Base-by-base conservation (phyloP, 306 rosid species). In the Abrus pulchellus region DNA sequence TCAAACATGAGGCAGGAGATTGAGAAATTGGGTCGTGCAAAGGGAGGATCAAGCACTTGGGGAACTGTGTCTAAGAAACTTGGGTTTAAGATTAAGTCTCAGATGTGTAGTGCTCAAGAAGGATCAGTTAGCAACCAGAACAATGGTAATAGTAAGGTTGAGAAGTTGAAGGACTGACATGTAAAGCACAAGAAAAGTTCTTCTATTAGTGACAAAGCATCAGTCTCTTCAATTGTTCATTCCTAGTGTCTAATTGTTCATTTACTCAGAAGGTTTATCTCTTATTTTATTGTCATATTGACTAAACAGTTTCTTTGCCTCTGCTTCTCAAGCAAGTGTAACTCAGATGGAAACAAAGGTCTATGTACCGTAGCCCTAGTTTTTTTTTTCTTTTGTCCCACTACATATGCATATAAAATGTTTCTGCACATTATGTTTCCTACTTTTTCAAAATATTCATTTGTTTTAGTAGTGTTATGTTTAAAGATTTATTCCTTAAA, bases 41-140 rank as follows among this genome's bases (percentile, higher is more conserved):
- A 91, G 85, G 94, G 92, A 6, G 94, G 92, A 6, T 83, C 93
- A 0, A 88, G 92, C 33, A 10, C 96, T 0, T 95, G 99, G 99
- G 99, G 97, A 68, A 87, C 69, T 0, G 91, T 95, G 48, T 91
- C 99, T 0, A 94, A 91, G 94, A 95, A 95, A 76, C 85, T 95
- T 0, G 99, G 99, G 70, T 90, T 95, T 60, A 93, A 84, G 88
- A 45, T 93, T 0, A 95, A 95, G 88, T 95, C 99, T 88, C 98
- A 95, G 85, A 93, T 95, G 98, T 95, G 99, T 87, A 95, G 99
- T 81, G 99, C 99, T 49, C 97, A 93, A 83, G 96, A 92, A 86
- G 98, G 94, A 49, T 95, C 98, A 0, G 97, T 95, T 29, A 93
- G 94, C 83, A 87, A 90, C 75, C 97, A 85, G 86, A 85, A 81